Base-by-base conservation (phyloP, 208 protist genomes). In the Naegleria gruberi region DNA sequence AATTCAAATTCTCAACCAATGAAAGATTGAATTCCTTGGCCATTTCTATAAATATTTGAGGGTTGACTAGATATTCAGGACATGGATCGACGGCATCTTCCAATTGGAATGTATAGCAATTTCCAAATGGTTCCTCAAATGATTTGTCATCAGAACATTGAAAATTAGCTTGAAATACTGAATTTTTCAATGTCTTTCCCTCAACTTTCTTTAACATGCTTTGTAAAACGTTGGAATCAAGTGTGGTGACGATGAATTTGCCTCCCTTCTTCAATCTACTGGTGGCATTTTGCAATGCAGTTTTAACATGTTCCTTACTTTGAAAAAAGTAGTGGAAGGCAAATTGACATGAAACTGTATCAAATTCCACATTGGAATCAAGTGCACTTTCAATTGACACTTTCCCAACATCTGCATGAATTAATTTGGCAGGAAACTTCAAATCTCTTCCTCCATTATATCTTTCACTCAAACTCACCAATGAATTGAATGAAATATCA, bases 261-360 rank as follows among this genome's bases (percentile, higher is more conserved):
- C 82, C 82, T 37, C 82, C 82, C 19, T n/a, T 3, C 26, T 55
- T 86, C 51, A 86, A 51, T 86, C 4, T 37, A 55, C 26, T 51
- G 3, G 43, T 51, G 1, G 43, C 82, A 86, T 86, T 86, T n/a
- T 40, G 19, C 10, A 86, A 55, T 37, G 51, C 30, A 40, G 4
- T 7, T 51, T 19, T 86, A 26, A 26, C 82, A 15, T 45, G 26
- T 19, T 45, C 26, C 51, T 86, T 43, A 34, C 15, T 34, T 26
- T 86, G 42, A 86, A 86, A 86, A 15, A 43, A 45, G 23, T 86
- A 86, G n/a, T 86, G 82, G 34, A 86, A 43, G 10, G 82, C 40
- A 51, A 86, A 86, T 51, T 86, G 82, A 51, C 82, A 86, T 55
- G 19, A 40, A 26, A 46, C 40, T 37, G 4, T 37, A 51, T 86